Base-by-base conservation (phyloP, 768 basidiomycete species). In the Boletus rubropictus region DNA sequence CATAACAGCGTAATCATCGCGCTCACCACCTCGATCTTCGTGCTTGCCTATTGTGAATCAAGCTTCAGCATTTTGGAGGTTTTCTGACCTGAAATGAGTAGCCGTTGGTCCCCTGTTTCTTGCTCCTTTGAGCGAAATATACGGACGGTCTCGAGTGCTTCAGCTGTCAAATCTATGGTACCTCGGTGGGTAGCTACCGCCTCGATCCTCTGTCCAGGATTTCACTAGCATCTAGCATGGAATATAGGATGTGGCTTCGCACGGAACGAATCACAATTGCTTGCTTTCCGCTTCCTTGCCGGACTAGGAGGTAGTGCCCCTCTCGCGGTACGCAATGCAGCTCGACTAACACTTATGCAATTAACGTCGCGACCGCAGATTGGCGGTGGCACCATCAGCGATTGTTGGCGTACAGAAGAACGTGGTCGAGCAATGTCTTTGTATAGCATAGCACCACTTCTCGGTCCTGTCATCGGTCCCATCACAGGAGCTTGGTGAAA, bases 281-380 rank as follows among this genome's bases (percentile, higher is more conserved):
- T 86, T 41, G 80, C 70, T 0, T 88, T 88, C 55, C 77, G 86
- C 17, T 78, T 89, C 52, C 63, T 88, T 2, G 67, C 84, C 1
- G 86, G 86, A 2, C 48, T 89, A 2, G 87, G 86, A 22, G 87
- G 86, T 0, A 81, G 82, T 44, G 86, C 85, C 0, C 82, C 86
- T 6, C 66, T 86, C 2, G 64, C 79, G 5, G 72, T 73, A 53
- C 33, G 67, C 4, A 10, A n/a, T 14, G 0, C 22, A 21, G 14
- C 20, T 7, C 2, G 9, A n/a, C 10, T 25, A 1, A 7, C 4
- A 5, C 22, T 28, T 0, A 37, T 7, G 5, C 10, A 4, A 31
- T 31, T 35, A 11, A 41, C 12, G 9, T 3, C 4, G 15, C 8
- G 9, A 18, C 4, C 17, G 4, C 34, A 72, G 71, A 78, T 86